phyloP scores from a whole-genome alignment of 2,329 filamentous ascomycete genomes.

The Kalaharituber pfeilii region DNA sequence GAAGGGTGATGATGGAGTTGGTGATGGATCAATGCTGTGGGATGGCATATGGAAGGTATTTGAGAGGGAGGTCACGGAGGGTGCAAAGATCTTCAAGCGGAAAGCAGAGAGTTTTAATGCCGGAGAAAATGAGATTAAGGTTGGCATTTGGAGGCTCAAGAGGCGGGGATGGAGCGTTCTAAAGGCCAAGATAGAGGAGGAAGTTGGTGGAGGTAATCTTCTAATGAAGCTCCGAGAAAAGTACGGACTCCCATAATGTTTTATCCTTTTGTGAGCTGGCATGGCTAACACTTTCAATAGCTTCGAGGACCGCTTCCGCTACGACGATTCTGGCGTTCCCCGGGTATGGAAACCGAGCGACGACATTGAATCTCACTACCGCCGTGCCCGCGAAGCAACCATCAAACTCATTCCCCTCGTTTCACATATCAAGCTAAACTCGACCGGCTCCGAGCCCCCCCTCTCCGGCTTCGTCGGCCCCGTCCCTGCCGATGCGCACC shows the following conservation, averaged over 20 bases:
- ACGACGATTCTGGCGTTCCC: slow-evolving; percentile 85
- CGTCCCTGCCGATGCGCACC: slow-evolving; percentile 47
- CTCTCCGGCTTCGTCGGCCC: slow-evolving; percentile 67
- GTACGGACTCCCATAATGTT: slow-evolving; percentile 9
- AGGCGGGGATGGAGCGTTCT: slow-evolving; percentile 90
- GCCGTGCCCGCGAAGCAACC: slow-evolving; percentile 77
- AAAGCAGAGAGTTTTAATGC: slow-evolving; percentile 88
- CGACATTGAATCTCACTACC: slow-evolving; percentile 86
- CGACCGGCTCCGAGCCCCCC: slow-evolving; percentile 61
- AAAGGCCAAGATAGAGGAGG: slow-evolving; percentile 80
- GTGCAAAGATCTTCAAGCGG: slow-evolving; percentile 69
- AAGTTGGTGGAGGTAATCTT: slow-evolving; percentile 95
- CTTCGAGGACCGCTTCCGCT: slow-evolving; percentile 98
- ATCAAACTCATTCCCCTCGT: slow-evolving; percentile 78
- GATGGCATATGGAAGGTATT: slow-evolving; percentile 88
- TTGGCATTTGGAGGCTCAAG: slow-evolving; percentile 80
- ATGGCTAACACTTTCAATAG: not conserved
- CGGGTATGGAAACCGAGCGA: slow-evolving; percentile 93
- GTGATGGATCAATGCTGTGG: slow-evolving; percentile 67
- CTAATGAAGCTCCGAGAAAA: slow-evolving; percentile 90
- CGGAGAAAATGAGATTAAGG: slow-evolving; percentile 72
- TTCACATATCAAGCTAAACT: slow-evolving; percentile 60
- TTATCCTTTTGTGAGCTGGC: not conserved
- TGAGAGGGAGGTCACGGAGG: slow-evolving; percentile 62
- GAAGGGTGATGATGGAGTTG: slow-evolving; percentile 47